Base-by-base conservation (phyloP, 345 rosid species). In the Brassica carinata region DNA sequence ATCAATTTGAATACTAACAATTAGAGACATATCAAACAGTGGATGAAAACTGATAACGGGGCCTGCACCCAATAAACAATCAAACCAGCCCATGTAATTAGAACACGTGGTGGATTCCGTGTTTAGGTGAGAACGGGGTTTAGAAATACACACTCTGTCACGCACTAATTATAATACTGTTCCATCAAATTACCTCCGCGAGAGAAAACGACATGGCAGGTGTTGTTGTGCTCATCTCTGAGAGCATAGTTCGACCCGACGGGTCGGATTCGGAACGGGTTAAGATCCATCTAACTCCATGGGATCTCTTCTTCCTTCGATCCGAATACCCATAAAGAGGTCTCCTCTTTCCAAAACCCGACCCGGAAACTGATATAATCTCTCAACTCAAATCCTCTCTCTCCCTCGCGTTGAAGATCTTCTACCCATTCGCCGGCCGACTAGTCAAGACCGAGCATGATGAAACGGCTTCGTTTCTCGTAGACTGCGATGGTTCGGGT, bases 261-360 rank as follows among this genome's bases (percentile, higher is more conserved):
- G 64, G 64, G 26, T 3, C 64, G 2, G 31, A 57, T 57, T 23
- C 64, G 2, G 6, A 61, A 1, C 31, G 64, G 31, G 64, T 61
- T 1, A 72, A 76, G 40, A 68, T 80, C 19, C 75, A 80, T 62
- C 79, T 80, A 0, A 80, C 79, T 31, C 83, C 83, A 45, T 80
- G 79, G 75, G 79, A 80, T 80, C 78, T 80, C 17, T 8, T 17
- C 1, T 43, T 33, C 36, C 79, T 80, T 62, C 43, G 17, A 0
- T 10, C 29, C 14, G n/a, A 17, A 9, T 67, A 67, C 26, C 30
- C 11, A 1, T 55, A 67, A 67, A 67, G 71, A 67, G 71, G 71
- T 67, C 71, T 67, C 2, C 55, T 67, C 71, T 67, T 67, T 38
- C 71, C 71, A 5, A 38, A 67, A 19, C 71, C 71, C 26, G 71